Evolutionary conservation across 345 rosid genomes (phyloP).

Genomic region (Camelina hispida): DNA sequence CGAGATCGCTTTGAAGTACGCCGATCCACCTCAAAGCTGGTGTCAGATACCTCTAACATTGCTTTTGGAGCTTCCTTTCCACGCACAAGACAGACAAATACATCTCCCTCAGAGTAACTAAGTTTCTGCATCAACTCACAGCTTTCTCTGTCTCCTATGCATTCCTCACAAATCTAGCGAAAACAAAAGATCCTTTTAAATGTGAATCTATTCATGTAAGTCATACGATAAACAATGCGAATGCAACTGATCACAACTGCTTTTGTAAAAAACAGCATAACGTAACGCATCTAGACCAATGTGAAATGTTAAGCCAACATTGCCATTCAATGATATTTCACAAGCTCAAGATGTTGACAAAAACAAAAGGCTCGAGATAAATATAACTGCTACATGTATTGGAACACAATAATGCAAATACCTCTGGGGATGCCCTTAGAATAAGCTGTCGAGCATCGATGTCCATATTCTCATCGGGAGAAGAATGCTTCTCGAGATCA

Average conservation of each 20-base stretch:
- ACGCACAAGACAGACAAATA: constrained; percentile 73
- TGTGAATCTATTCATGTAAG: constrained; percentile 1
- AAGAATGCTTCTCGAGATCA: constrained; percentile 53
- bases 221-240: constrained; percentile 12
- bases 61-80: constrained; percentile 96
- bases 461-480: constrained; percentile 64
- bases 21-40: constrained; percentile 71
- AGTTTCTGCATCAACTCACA: constrained; percentile 88
- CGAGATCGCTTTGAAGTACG: constrained; percentile 89
- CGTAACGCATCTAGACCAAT: constrained; percentile 19
- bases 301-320: constrained; percentile 12
- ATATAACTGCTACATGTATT: constrained; percentile 21
- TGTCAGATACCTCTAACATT: constrained; percentile 77
- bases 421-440: constrained; percentile 80
- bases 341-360: constrained; percentile 16
- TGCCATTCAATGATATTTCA: constrained; percentile 16
- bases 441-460: constrained; percentile 54
- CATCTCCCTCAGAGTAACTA: constrained; percentile 75
- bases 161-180: constrained; percentile 77
- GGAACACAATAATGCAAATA: constrained; percentile 41
- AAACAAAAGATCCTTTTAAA: constrained; percentile 16
- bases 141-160: constrained; percentile 97
- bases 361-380: constrained; percentile 18
- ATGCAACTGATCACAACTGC: constrained; percentile 24
- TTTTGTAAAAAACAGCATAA: constrained; percentile 1